Conservation (phyloP, 345 rosid genomes). For the Ailanthus altissimus region DNA sequence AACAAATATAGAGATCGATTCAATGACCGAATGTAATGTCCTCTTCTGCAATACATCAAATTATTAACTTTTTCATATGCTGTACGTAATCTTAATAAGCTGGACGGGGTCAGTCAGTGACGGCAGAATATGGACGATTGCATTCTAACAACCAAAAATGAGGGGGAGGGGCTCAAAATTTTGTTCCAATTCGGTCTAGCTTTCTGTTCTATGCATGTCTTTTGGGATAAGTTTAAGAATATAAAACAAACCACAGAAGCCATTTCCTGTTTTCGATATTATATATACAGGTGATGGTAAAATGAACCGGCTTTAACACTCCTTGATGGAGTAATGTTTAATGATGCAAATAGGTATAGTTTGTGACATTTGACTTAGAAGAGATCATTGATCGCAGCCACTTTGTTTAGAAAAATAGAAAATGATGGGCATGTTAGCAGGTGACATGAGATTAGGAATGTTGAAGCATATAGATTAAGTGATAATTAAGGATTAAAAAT, state of each 20-base stretch:
- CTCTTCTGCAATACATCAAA: background rate
- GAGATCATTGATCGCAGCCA: no score
- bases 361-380: no score
- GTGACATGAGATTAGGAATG: background rate
- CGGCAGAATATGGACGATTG: conserved; percentile 9
- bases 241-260: conserved; percentile 1
- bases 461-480: background rate
- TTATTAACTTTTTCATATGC: background rate
- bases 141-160: conserved; percentile 12
- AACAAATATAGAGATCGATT: background rate
- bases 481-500: background rate
- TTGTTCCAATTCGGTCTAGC: conserved; percentile 11
- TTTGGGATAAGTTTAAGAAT: conserved; percentile 9
- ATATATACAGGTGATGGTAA: background rate
- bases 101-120: background rate
- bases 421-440: no score
- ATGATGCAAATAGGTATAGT: no score
- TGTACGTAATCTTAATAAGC: background rate
- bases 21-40: background rate
- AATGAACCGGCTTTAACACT: background rate
- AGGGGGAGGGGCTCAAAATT: background rate
- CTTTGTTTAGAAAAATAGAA: no score
- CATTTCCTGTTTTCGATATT: conserved; percentile 7
- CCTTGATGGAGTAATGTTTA: background rate
- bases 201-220: conserved; percentile 14